Evolutionary conservation across 192 early-diverging fungal species (phyloP).

Genomic region (Dissophora globulifera): DNA sequence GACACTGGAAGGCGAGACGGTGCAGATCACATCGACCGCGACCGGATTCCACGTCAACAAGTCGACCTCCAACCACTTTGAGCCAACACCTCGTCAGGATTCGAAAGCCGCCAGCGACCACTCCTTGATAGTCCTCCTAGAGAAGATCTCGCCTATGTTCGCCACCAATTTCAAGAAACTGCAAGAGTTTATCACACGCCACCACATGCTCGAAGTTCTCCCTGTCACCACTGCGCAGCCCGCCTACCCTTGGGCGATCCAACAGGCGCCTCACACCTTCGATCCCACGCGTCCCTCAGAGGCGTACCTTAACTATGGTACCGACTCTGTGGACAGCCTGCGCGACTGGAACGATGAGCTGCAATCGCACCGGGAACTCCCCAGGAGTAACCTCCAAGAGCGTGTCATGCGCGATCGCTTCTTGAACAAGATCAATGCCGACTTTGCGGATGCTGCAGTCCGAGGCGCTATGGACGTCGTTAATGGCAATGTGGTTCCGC

Average conservation of each 20-base stretch:
- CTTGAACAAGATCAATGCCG: conserved; percentile 84
- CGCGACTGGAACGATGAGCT: conserved; percentile 99
- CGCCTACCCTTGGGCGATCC: conserved; percentile 87
- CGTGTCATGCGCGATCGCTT: conserved; percentile 87
- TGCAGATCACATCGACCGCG: conserved; percentile 87
- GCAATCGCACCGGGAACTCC: conserved; percentile 88
- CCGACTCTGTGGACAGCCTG: conserved; percentile 70
- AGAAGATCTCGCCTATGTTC: conserved; percentile 77
- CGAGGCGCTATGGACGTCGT: conserved; percentile 87
- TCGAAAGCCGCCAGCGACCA: conserved; percentile 60
- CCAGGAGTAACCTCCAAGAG: conserved; percentile 78
- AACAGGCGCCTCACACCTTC: conserved; percentile 59
- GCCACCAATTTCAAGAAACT: conserved; percentile 71
- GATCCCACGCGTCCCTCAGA: conserved; percentile 77
- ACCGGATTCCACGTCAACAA: conserved; percentile 90
- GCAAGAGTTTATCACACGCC: conserved; percentile 67
- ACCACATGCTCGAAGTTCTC: conserved; percentile 85
- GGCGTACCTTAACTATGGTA: conserved; percentile 66
- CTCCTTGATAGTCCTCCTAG: conserved; percentile 75
- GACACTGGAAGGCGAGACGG: conserved; percentile 85
- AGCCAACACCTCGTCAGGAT: conserved; percentile 61
- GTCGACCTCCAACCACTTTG: conserved; percentile 77
- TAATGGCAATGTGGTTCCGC: conserved; percentile 76
- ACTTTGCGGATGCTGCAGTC: conserved; percentile 93
- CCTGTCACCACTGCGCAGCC: conserved; percentile 73